A percentile compares a stretch with the other conserved stretches of the same genome.
Conservation (phyloP, 2,329 filamentous ascomycete species). For the Emericellopsis cladophorae region DNA sequence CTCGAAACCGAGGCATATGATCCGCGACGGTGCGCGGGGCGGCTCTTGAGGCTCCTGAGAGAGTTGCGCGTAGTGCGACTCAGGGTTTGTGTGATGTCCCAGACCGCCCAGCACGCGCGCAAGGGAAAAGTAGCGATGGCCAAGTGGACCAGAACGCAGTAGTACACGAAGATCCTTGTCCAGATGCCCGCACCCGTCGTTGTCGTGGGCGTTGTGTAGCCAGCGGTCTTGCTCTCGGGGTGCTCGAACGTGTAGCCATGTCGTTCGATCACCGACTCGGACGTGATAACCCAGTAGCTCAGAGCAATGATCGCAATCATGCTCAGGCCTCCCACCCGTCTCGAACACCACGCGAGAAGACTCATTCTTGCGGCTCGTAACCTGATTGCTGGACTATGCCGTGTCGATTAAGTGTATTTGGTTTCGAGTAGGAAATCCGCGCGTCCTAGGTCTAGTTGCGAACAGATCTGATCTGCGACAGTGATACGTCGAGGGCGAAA, state of each 20-base stretch:
- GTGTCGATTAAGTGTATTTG: too few relatives aligned
- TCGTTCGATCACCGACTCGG: slow-evolving; percentile 29
- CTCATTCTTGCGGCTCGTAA: slow-evolving; percentile 25
- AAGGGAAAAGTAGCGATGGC: slow-evolving; percentile 51
- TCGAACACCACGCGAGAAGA: slow-evolving; percentile 39
- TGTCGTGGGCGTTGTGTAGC: slow-evolving; percentile 14
- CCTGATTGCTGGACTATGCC: too few relatives aligned
- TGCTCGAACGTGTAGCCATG: slow-evolving; percentile 30
- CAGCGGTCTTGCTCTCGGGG: slow-evolving; percentile 17
- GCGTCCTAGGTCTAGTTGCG: too few relatives aligned
- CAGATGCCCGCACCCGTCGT: slow-evolving; percentile 31
- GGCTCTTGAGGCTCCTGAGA: slow-evolving; percentile 30
- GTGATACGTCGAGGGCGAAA: too few relatives aligned
- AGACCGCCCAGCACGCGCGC: slow-evolving; percentile 48
- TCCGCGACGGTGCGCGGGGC: slow-evolving; percentile 32
- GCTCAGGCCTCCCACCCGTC: slow-evolving; percentile 40
- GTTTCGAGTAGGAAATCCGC: too few relatives aligned
- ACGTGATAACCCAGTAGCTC: slow-evolving; percentile 42
- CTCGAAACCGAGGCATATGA: slow-evolving; percentile 44
- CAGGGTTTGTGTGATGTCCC: slow-evolving; percentile 40
- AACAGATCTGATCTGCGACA: too few relatives aligned
- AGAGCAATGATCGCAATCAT: slow-evolving; percentile 35
- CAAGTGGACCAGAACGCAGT: slow-evolving; percentile 51
- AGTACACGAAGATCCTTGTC: slow-evolving; percentile 47
- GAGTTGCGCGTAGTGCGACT: slow-evolving; percentile 26